These are phyloP conservation scores for Zea luxurians DNA, from an alignment of 176 grass and related monocot genomes.

Conservation along the genomic window DNA sequence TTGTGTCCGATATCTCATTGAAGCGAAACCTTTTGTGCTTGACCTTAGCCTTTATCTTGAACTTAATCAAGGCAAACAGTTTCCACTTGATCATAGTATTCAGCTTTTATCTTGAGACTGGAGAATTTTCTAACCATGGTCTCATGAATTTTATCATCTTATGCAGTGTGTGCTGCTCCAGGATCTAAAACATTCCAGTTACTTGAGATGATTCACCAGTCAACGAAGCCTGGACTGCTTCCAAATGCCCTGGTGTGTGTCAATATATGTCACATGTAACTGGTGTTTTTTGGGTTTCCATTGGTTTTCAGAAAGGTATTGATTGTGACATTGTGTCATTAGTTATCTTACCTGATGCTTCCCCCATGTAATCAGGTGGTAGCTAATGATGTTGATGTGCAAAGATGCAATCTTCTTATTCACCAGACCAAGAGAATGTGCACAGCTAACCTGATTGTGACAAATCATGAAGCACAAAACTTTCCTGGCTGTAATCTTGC, in stretches of 20 bases:
- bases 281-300: background rate
- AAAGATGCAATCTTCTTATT: slow-evolving; percentile 98
- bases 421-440: slow-evolving; percentile 99
- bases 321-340: background rate
- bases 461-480: slow-evolving; percentile 97
- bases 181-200: slow-evolving; percentile 99
- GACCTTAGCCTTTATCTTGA: background rate
- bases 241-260: slow-evolving; percentile 74
- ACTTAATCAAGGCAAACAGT: slow-evolving; percentile 6
- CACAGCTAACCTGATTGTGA: slow-evolving; percentile 93
- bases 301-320: background rate
- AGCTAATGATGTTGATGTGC: slow-evolving; percentile 96
- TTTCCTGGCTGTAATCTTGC: slow-evolving; percentile 71
- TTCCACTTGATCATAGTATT: slow-evolving; percentile 7
- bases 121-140: background rate
- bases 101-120: slow-evolving; percentile 1
- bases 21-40: background rate
- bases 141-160: slow-evolving; percentile 44
- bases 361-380: slow-evolving; percentile 58
- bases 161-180: slow-evolving; percentile 97
- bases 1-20: slow-evolving; percentile 19
- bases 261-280: background rate
- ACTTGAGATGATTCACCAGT: slow-evolving; percentile 97
- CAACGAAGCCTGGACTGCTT: slow-evolving; percentile 69
- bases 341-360: slow-evolving; percentile 30